Base-by-base conservation (phyloP, 2,329 filamentous ascomycete genomes). In the Stagonosporopsis chrysanthemi region DNA sequence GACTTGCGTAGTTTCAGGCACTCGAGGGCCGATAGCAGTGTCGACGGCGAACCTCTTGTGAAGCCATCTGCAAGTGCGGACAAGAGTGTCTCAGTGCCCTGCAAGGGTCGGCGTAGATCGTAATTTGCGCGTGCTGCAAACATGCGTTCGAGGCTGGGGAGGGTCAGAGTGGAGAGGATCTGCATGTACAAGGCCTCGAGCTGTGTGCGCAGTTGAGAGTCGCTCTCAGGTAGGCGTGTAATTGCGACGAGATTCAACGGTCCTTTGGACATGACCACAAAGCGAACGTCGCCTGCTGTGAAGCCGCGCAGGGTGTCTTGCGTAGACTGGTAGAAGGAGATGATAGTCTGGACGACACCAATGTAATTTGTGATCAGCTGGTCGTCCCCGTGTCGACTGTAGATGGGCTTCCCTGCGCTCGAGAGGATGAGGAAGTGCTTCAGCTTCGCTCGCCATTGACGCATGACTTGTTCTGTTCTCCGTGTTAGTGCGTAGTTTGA, bases 391-490 rank as follows among this genome's bases (percentile, higher is more conserved):
- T 99, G 94, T 45, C 96, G 86, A 70, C 92, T 98, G 83, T 94
- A 99, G 45, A 99, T 96, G 11, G 95, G 96, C 75, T 99, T 99
- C 19, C 95, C 95, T 9, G 96, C 94, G 14, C 92, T 94, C 2
- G 95, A 98, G 1, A 99, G 81, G 68, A 99, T 96, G 78, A 99
- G 87, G 76, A 97, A 99, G 77, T 99, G 95, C 77, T 99, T 99
- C 61, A 93, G 83, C 79, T 98, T 98, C 35, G 90, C 86, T 73
- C 92, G 95, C 93, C 93, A 99, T 62, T 88, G 82, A 15, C 81
- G 79, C 38, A 97, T 81, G 24, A 91, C 66, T 22, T 73, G 64
- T 67, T 80, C 78, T 74, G 71, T 68, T 57, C 35, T 56, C 52
- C 57, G 58, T 49, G 71, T 76, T 71, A 76, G 72, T 64, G 63